These are phyloP conservation scores for Eucalyptus erythrocorys DNA, from an alignment of 345 rosid species.

Conservation along the genomic window DNA sequence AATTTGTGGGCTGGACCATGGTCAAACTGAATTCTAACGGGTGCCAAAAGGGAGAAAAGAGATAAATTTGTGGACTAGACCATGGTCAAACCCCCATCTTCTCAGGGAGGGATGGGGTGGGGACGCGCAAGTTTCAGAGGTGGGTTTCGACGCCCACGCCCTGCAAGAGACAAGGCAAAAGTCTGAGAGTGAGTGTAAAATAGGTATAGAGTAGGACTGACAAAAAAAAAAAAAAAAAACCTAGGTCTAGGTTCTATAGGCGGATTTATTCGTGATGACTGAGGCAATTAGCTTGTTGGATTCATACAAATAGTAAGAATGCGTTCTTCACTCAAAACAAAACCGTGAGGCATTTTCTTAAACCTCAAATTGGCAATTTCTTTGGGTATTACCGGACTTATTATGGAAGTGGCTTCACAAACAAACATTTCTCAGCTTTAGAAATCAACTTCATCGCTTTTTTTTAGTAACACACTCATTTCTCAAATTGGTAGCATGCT, in stretches of 20 bases:
- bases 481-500: no score
- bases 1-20: not conserved
- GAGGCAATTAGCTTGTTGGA: not conserved
- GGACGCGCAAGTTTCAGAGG: no score
- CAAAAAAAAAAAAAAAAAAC: no score
- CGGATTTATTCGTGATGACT: not conserved
- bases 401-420: not conserved
- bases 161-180: no score
- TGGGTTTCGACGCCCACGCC: no score
- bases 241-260: not conserved
- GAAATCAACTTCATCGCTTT: not conserved
- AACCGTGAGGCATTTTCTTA: not conserved
- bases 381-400: not conserved
- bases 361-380: not conserved
- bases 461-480: no score
- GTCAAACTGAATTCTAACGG: not conserved
- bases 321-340: not conserved
- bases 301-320: not conserved
- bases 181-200: no score
- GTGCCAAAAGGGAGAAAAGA: no score
- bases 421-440: rapidly evolving
- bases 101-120: no score
- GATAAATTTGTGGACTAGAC: no score
- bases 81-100: no score
- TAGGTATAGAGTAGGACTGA: no score